Evolutionary conservation across 768 basidiomycete species (phyloP).

Genomic region (Tephrocybe sp.): DNA sequence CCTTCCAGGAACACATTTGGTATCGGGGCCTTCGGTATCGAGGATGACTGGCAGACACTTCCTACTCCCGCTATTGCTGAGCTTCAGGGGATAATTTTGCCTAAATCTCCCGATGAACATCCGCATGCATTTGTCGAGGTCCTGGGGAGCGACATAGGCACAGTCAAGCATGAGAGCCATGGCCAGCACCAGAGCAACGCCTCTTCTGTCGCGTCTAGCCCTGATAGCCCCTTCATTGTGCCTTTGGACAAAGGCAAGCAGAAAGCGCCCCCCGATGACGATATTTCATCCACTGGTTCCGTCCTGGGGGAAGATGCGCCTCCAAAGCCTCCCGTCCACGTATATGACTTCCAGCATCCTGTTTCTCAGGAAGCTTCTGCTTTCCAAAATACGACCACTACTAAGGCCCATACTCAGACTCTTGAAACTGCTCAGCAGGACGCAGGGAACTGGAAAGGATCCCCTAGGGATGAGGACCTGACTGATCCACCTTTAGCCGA

Average conservation of each 20-base stretch:
- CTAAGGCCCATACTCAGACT: constrained; percentile 23
- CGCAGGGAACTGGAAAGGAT: constrained; percentile 1
- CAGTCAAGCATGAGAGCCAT: constrained; percentile 23
- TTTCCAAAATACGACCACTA: constrained; percentile 29
- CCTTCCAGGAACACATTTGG: constrained; percentile 61
- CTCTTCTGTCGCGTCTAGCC: constrained; percentile 29
- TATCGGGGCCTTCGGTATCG: constrained; percentile 42
- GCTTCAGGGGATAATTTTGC: constrained; percentile 39
- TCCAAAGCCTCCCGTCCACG: constrained; percentile 61
- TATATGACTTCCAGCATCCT: constrained; percentile 34
- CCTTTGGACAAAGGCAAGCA: constrained; percentile 49
- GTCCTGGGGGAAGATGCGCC: constrained; percentile 42
- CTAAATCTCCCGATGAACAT: constrained; percentile 26
- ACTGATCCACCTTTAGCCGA: constrained; percentile 46
- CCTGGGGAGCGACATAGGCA: constrained; percentile 36
- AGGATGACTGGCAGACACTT: constrained; percentile 67
- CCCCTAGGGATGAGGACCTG: not conserved
- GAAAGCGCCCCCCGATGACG: constrained; percentile 33
- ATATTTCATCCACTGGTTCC: constrained; percentile 37
- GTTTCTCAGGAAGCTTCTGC: constrained; percentile 2
- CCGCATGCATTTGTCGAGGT: constrained; percentile 68
- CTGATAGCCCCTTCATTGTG: constrained; percentile 14
- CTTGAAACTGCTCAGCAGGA: constrained; percentile 9
- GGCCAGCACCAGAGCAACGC: constrained; percentile 28
- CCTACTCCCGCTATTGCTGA: constrained; percentile 33